These are phyloP conservation scores for Phytophthora agathidicida DNA, from an alignment of 352 stramenopile species.

Conservation along the genomic window DNA sequence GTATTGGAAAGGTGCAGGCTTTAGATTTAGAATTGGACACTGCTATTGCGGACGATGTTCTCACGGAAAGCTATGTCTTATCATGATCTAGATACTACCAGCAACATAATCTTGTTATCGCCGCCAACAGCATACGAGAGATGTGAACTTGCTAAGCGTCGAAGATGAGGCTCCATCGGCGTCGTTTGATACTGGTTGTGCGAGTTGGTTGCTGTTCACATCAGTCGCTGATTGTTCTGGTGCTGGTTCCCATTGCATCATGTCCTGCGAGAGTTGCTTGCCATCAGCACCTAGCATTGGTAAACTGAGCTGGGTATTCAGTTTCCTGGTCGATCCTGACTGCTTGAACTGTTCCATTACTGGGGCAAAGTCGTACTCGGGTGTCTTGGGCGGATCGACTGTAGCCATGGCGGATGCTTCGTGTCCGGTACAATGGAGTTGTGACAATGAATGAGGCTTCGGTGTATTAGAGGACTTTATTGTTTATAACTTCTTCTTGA, in stretches of 20 bases:
- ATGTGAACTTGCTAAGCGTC: neutral
- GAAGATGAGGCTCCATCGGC: neutral
- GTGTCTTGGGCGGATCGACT: slow-evolving; percentile 7
- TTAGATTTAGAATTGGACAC: no score
- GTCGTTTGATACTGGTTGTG: neutral
- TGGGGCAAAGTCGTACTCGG: slow-evolving; percentile 5
- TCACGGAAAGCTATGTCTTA: no score
- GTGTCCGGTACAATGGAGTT: neutral
- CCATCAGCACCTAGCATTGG: slow-evolving; percentile 12
- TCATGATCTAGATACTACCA: no score
- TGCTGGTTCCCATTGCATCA: slow-evolving; percentile 10
- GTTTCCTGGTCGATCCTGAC: slow-evolving; percentile 18
- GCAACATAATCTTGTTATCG: no score
- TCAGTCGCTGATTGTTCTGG: slow-evolving; percentile 2
- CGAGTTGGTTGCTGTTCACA: neutral
- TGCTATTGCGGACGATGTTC: no score
- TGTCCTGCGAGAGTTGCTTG: slow-evolving; percentile 21
- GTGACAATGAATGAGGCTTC: slow-evolving; percentile 4
- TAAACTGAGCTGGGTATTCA: slow-evolving; percentile 26
- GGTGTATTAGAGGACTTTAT: neutral
- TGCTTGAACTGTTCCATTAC: slow-evolving; percentile 29
- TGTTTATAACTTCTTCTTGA: slow-evolving; percentile 2
- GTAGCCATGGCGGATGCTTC: neutral
- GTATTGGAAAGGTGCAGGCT: no score
- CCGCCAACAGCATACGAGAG: slow-evolving; percentile 8